These are phyloP conservation scores for Tetradesmus lagerheimii DNA, from an alignment of 139 green algal species.

Conservation along the genomic window DNA sequence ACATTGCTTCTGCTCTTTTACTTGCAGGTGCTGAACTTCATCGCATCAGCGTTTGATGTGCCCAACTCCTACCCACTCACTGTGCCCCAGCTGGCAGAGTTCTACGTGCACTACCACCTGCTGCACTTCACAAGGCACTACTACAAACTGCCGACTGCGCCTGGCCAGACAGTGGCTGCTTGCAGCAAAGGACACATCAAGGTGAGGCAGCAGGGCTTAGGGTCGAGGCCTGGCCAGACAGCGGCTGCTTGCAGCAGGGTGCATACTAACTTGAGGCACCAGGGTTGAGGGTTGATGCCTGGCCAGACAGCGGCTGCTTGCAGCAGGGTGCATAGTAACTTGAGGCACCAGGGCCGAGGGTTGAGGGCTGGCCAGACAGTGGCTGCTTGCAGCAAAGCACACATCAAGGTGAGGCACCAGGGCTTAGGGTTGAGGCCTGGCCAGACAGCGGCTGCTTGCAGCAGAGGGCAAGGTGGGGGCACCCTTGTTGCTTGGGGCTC, in stretches of 20 bases:
- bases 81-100: conserved; percentile 19
- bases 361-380: not conserved
- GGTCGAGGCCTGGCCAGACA: too few relatives aligned
- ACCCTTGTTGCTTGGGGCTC: too few relatives aligned
- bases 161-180: not conserved
- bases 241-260: too few relatives aligned
- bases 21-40: conserved; percentile 34
- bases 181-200: conserved; percentile 39
- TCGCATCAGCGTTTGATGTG: not conserved
- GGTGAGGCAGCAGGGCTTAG: too few relatives aligned
- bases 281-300: too few relatives aligned
- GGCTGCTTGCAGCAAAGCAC: conserved; percentile 28
- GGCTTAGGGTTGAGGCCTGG: too few relatives aligned
- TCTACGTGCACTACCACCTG: conserved; percentile 44
- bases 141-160: conserved; percentile 2
- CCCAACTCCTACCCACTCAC: not conserved
- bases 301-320: too few relatives aligned
- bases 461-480: too few relatives aligned
- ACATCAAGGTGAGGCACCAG: conserved; percentile 34
- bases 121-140: conserved; percentile 38
- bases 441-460: too few relatives aligned
- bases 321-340: too few relatives aligned
- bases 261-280: too few relatives aligned
- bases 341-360: too few relatives aligned
- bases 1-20: not conserved